phyloP scores from a whole-genome alignment of 805 yeast genomes.

The Clavispora vitiphila region DNA sequence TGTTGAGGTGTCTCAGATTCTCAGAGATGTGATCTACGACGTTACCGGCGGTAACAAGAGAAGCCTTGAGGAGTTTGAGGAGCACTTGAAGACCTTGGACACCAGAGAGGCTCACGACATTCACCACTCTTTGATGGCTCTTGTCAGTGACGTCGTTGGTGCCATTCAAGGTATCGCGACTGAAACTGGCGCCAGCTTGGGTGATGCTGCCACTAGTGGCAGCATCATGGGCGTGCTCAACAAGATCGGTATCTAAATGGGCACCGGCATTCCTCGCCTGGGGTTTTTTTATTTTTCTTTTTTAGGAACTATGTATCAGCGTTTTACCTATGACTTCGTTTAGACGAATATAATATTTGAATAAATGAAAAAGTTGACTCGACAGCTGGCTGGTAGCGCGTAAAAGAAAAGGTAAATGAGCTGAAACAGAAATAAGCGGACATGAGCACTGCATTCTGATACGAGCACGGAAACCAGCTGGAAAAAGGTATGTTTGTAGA shows the following conservation, averaged over 20 bases:
- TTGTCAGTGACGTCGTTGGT: not conserved
- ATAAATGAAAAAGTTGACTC: not conserved
- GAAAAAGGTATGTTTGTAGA: too few relatives aligned
- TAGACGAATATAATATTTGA: not conserved
- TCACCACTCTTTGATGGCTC: not conserved
- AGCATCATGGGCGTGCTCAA: not conserved
- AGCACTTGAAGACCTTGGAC: not conserved
- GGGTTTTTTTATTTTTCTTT: not conserved
- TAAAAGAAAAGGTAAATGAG: too few relatives aligned
- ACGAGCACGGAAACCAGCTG: too few relatives aligned
- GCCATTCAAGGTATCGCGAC: not conserved
- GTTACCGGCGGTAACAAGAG: not conserved
- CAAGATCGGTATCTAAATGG: not conserved
- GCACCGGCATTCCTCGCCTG: not conserved
- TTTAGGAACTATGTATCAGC: not conserved
- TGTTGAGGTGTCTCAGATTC: not conserved
- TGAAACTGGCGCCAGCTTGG: not conserved
- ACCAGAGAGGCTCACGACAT: not conserved
- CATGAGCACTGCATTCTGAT: too few relatives aligned
- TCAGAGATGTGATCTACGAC: not conserved
- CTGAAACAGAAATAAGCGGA: too few relatives aligned
- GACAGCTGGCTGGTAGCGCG: too few relatives aligned
- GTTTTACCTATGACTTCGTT: not conserved
- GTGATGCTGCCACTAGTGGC: not conserved
- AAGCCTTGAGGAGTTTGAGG: not conserved